phyloP scores from a whole-genome alignment of 441 rosid species.

The Eruca vesicaria region DNA sequence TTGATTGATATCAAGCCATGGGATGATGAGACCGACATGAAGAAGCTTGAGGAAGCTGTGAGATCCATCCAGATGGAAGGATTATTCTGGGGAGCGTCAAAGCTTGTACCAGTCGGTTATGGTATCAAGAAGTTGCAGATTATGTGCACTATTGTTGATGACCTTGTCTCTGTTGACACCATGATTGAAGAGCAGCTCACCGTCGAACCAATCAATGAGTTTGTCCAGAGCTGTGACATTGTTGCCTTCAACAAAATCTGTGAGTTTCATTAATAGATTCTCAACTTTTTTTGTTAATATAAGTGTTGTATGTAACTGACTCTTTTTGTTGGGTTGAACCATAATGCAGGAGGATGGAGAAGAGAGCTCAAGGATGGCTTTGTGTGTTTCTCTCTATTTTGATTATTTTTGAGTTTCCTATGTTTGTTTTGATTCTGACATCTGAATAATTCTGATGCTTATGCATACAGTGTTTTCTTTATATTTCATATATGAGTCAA shows the following conservation, averaged over 20 bases:
- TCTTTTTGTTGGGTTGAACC: neutral
- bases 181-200: conserved; percentile 73
- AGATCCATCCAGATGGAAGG: conserved; percentile 77
- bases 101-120: conserved; percentile 84
- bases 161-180: conserved; percentile 78
- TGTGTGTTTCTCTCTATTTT: neutral
- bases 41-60: conserved; percentile 92
- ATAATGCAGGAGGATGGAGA: conserved; percentile 4
- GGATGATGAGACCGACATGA: conserved; percentile 99
- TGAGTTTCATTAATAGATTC: conserved; percentile 33
- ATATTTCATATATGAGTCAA: neutral
- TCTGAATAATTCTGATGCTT: neutral
- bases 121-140: conserved; percentile 93
- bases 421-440: neutral
- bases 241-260: conserved; percentile 94
- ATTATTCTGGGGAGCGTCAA: conserved; percentile 92
- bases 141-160: conserved; percentile 90
- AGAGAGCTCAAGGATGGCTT: neutral
- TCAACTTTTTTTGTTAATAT: neutral
- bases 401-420: neutral
- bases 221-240: conserved; percentile 91
- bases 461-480: neutral
- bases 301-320: neutral
- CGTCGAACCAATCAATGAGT: conserved; percentile 69
- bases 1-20: conserved; percentile 89